Evolutionary conservation across 805 yeast species (phyloP).

Genomic region (Tetrapisispora fleetii): DNA sequence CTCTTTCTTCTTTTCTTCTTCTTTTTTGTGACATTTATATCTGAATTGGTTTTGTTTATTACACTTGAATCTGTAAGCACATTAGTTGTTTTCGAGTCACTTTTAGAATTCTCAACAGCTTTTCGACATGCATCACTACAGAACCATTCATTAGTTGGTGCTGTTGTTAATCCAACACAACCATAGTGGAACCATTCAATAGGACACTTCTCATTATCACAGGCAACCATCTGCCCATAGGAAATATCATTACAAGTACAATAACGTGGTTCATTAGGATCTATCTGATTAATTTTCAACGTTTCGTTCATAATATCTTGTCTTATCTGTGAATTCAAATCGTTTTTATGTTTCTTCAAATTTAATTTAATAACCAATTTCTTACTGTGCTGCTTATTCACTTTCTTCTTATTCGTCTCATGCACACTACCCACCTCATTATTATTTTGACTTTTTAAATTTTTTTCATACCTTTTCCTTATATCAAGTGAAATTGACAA

Average conservation of each 20-base stretch:
- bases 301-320: conserved; percentile 4
- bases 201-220: conserved; percentile 69
- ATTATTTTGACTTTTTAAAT: not conserved
- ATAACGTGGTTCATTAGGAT: conserved; percentile 21
- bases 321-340: conserved; percentile 5
- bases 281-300: not conserved
- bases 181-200: conserved; percentile 74
- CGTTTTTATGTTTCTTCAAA: conserved; percentile 3
- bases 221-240: conserved; percentile 80
- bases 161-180: conserved; percentile 56
- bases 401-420: not conserved
- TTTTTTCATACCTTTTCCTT: conserved; percentile 3
- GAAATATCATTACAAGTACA: conserved; percentile 41
- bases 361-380: conserved; percentile 2
- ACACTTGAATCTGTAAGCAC: not conserved
- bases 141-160: conserved; percentile 62
- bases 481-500: conserved; percentile 5
- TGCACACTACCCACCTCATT: not conserved
- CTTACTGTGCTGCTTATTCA: not conserved
- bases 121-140: conserved; percentile 41
- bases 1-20: conserved; percentile 2
- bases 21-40: not conserved
- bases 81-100: not conserved
- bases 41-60: not conserved
- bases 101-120: not conserved